Conservation (phyloP, 441 rosid species). For the Erysimum cheiri region DNA sequence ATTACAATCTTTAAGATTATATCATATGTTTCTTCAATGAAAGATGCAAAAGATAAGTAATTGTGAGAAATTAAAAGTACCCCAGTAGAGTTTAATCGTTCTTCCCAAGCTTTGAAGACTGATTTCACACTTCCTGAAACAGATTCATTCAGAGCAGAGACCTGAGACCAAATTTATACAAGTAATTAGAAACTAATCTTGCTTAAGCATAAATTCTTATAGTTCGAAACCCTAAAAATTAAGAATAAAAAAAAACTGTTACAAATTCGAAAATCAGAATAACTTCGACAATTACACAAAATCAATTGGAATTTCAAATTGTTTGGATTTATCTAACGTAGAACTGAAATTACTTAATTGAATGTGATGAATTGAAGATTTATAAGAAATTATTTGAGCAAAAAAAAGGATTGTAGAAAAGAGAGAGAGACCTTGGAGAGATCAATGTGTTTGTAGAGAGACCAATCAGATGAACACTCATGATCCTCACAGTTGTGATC, state of each 20-base stretch:
- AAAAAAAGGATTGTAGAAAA: neutral
- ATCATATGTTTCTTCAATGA: neutral
- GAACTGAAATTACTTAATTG: neutral
- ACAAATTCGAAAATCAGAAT: neutral
- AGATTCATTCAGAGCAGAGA: slow-evolving; percentile 84
- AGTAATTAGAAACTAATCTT: neutral
- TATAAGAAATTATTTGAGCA: neutral
- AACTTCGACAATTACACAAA: neutral
- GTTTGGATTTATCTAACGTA: neutral
- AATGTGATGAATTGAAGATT: neutral
- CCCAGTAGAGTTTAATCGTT: slow-evolving; percentile 71
- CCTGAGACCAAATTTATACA: slow-evolving; percentile 49
- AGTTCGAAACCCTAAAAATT: neutral
- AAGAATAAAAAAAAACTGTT: too few species aligned
- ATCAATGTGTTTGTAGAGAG: slow-evolving; percentile 95
- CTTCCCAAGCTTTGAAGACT: slow-evolving; percentile 94
- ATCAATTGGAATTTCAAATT: neutral
- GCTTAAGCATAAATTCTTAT: neutral
- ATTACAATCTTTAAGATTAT: neutral
- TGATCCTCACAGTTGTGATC: slow-evolving; percentile 93
- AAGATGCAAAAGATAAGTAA: slow-evolving; percentile 6
- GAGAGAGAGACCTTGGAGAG: slow-evolving; percentile 66
- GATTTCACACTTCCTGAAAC: slow-evolving; percentile 86
- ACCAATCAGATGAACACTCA: slow-evolving; percentile 95
- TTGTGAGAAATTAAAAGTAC: slow-evolving; percentile 41